phyloP scores from a whole-genome alignment of 2,329 filamentous ascomycete genomes.

The Aspergillus puulaauensis region DNA sequence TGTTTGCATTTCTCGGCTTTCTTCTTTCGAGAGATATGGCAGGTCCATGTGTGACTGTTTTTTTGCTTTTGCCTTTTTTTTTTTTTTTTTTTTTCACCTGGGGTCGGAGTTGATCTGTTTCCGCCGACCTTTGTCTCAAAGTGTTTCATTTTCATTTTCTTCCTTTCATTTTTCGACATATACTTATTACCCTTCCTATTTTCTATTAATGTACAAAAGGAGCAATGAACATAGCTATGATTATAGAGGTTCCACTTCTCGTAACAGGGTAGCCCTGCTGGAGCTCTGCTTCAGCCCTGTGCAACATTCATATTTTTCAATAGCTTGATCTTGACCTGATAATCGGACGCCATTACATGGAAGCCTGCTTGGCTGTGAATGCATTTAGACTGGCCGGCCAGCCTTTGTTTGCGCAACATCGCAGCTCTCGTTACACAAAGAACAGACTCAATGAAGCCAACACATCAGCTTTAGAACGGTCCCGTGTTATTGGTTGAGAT shows the following conservation, averaged over 20 bases:
- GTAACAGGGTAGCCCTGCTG: neutral
- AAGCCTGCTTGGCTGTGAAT: too few relatives aligned
- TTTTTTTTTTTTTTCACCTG: neutral
- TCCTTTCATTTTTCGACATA: neutral
- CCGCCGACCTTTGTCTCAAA: neutral
- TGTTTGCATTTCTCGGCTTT: neutral
- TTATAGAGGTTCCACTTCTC: neutral
- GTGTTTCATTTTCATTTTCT: neutral
- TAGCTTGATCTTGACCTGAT: neutral
- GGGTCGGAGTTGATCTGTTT: neutral
- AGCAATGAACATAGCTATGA: conserved; percentile 6
- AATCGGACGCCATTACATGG: neutral
- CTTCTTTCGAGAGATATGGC: neutral
- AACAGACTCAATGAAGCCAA: too few relatives aligned
- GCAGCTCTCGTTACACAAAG: too few relatives aligned
- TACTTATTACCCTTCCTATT: neutral
- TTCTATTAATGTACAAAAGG: conserved; percentile 7
- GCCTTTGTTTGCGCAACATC: too few relatives aligned
- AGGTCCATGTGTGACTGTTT: neutral
- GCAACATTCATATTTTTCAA: neutral
- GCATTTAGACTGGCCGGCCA: too few relatives aligned
- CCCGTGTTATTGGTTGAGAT: too few relatives aligned
- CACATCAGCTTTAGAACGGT: too few relatives aligned
- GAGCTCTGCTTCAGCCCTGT: neutral
- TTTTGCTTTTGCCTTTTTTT: neutral